Evolutionary conservation across 192 early-diverging fungal species (phyloP).

Genomic region (Coemansia sp.): DNA sequence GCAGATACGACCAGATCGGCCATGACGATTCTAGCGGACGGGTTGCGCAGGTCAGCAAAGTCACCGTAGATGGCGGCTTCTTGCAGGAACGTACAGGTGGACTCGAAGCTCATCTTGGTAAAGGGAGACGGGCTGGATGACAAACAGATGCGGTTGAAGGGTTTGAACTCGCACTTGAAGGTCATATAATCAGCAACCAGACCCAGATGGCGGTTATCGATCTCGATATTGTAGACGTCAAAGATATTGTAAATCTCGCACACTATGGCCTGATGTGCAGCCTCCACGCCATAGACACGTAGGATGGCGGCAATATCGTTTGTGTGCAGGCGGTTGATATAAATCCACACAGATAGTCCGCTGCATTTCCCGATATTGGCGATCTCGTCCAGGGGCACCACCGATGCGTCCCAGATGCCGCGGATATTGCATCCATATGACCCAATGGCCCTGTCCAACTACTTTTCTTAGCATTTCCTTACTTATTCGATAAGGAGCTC

Average conservation of each 20-base stretch:
- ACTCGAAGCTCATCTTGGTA: conserved; percentile 98
- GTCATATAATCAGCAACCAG: conserved; percentile 99
- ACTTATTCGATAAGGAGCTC: no score
- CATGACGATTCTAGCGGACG: conserved; percentile 88
- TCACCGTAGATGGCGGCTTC: conserved; percentile 89
- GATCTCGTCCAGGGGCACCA: conserved; percentile 38
- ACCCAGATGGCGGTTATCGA: conserved; percentile 92
- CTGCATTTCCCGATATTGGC: conserved; percentile 18
- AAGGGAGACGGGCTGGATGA: conserved; percentile 91
- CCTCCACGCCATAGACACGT: conserved; percentile 96
- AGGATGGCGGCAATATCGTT: conserved; percentile 97
- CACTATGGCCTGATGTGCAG: conserved; percentile 88
- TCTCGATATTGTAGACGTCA: conserved; percentile 88
- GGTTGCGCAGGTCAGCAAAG: conserved; percentile 81
- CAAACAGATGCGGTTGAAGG: conserved; percentile 96
- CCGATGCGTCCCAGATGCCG: conserved; percentile 81
- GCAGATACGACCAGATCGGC: conserved; percentile 30
- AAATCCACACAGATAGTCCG: conserved; percentile 63
- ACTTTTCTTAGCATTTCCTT: no score
- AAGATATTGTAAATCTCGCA: conserved; percentile 92
- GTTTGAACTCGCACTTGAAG: conserved; percentile 97
- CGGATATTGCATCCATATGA: conserved; percentile 91
- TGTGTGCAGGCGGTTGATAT: conserved; percentile 85
- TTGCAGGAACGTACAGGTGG: conserved; percentile 92
- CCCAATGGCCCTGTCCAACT: no score